Evolutionary conservation across 352 stramenopile genomes (phyloP).

Genomic region (Globisporangium alternatum): DNA sequence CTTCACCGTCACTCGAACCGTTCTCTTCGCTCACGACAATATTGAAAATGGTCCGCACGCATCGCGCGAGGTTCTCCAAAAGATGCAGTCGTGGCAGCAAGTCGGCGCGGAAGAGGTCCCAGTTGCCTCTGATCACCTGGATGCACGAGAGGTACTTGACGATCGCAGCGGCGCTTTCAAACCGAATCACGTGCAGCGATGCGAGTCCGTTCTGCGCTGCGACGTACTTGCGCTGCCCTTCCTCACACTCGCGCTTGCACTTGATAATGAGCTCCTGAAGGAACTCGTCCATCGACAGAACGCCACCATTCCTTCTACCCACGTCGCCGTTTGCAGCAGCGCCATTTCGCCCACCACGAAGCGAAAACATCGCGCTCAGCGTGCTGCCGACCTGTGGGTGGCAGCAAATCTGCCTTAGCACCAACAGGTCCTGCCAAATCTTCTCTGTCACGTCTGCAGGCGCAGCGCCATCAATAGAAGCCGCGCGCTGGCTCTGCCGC

Average conservation of each 20-base stretch:
- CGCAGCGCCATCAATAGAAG: not conserved
- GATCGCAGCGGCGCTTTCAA: constrained; percentile 32
- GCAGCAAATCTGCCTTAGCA: constrained; percentile 89
- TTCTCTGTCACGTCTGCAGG: constrained; percentile 26
- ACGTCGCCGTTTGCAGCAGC: not conserved
- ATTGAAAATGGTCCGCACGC: constrained; percentile 23
- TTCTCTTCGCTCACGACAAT: constrained; percentile 1
- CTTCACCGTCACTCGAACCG: not conserved
- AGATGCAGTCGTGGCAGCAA: constrained; percentile 69
- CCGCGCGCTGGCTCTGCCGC: constrained; percentile 23
- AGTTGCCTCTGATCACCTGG: constrained; percentile 48
- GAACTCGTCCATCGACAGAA: constrained; percentile 84
- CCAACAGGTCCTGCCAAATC: constrained; percentile 70
- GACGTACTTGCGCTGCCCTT: constrained; percentile 75
- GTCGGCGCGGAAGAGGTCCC: constrained; percentile 60
- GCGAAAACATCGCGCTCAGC: constrained; percentile 17
- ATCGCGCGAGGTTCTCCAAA: constrained; percentile 54
- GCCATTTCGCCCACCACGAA: constrained; percentile 2
- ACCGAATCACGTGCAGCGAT: constrained; percentile 34
- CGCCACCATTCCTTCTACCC: constrained; percentile 4
- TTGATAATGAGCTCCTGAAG: constrained; percentile 65
- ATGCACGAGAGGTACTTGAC: constrained; percentile 55
- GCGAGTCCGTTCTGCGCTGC: constrained; percentile 75
- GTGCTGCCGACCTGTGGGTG: constrained; percentile 86
- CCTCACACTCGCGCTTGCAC: constrained; percentile 74